Conservation (phyloP, 805 yeast species). For the Saccharomycopsis malanga region DNA sequence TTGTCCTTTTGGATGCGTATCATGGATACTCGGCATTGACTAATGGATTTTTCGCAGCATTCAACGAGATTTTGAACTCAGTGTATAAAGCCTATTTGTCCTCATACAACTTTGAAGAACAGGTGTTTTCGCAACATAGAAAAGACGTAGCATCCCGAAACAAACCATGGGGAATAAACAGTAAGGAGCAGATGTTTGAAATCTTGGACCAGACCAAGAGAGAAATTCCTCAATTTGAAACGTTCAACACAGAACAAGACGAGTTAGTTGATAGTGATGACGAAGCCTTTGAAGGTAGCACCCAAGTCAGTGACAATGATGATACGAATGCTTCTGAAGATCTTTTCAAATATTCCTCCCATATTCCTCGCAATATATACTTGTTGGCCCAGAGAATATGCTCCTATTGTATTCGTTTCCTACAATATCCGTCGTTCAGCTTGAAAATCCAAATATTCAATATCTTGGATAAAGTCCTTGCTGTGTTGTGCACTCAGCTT, state of each 20-base stretch:
- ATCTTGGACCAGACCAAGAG: conserved; percentile 35
- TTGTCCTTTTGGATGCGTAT: conserved; percentile 71
- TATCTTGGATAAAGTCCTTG: conserved; percentile 39
- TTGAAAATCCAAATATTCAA: conserved; percentile 51
- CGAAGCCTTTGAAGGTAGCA: conserved; percentile 29
- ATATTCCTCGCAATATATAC: conserved; percentile 57
- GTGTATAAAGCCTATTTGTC: conserved; percentile 33
- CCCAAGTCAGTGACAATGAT: conserved; percentile 26
- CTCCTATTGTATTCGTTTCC: conserved; percentile 59
- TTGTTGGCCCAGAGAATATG: conserved; percentile 51
- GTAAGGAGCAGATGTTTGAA: conserved; percentile 36
- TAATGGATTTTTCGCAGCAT: conserved; percentile 66
- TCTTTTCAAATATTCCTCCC: conserved; percentile 56
- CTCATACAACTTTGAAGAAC: conserved; percentile 25
- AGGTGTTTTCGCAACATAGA: conserved; percentile 21
- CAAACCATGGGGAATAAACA: conserved; percentile 56
- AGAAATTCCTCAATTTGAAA: conserved; percentile 24
- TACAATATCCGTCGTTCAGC: conserved; percentile 58
- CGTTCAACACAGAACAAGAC: conserved; percentile 33
- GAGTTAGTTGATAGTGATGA: conserved; percentile 32
- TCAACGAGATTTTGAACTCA: conserved; percentile 51
- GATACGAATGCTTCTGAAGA: conserved; percentile 24
- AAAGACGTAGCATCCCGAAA: conserved; percentile 28
- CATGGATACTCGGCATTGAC: conserved; percentile 74
- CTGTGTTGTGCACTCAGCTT: conserved; percentile 46